A percentile compares a stretch with the other conserved stretches of the same genome.
Evolutionary conservation across 2,329 filamentous ascomycete species (phyloP).

Genomic region (Talaromyces pinophilus): DNA sequence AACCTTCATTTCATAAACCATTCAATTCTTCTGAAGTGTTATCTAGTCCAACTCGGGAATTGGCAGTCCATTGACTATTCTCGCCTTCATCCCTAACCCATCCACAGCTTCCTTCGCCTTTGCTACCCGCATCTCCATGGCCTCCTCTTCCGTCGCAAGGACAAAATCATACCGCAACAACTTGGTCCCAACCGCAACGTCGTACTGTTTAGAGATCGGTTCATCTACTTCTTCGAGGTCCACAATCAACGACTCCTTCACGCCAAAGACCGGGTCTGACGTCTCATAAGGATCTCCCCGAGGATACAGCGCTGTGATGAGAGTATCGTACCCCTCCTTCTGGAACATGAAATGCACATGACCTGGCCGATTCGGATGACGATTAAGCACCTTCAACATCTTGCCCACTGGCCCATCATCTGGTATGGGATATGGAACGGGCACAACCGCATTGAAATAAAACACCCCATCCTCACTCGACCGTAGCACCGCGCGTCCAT

Average conservation of each 20-base stretch:
- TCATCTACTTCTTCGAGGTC: constrained; percentile 56
- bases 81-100: constrained; percentile 66
- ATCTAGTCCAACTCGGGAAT: constrained; percentile 66
- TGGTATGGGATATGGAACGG: constrained; percentile 82
- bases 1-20: not conserved
- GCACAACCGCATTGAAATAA: constrained; percentile 82
- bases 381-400: constrained; percentile 62
- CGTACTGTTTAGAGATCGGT: constrained; percentile 61
- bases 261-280: constrained; percentile 84
- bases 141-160: constrained; percentile 70
- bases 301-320: constrained; percentile 80
- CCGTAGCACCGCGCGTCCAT: constrained; percentile 70
- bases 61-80: constrained; percentile 73
- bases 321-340: constrained; percentile 72
- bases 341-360: constrained; percentile 85
- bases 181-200: constrained; percentile 63
- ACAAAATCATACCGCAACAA: constrained; percentile 75
- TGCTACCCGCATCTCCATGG: constrained; percentile 63
- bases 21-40: not conserved
- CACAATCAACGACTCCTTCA: constrained; percentile 76
- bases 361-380: constrained; percentile 75
- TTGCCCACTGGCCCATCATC: constrained; percentile 80
- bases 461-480: constrained; percentile 72
- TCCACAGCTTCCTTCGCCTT: constrained; percentile 68
- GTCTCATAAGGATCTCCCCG: constrained; percentile 78